A percentile compares a stretch with the other conserved stretches of the same genome.
phyloP scores from a whole-genome alignment of 116 monocot genomes.

The Posidonia oceanica region DNA sequence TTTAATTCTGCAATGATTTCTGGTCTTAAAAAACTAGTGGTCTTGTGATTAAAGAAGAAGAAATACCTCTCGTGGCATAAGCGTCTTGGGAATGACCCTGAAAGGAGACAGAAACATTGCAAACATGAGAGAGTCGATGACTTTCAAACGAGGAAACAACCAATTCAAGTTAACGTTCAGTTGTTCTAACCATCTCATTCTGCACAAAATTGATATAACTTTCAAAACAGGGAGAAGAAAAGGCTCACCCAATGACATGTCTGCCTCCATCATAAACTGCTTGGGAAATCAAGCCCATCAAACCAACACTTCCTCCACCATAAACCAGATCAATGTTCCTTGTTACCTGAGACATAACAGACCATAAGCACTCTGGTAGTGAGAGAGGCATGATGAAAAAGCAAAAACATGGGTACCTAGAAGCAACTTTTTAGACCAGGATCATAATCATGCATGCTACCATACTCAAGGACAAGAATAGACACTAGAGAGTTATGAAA shows the following conservation, averaged over 20 bases:
- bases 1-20: not conserved
- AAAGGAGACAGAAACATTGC: not conserved
- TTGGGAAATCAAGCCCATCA: constrained; percentile 47
- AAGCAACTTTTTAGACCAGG: not conserved
- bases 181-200: not conserved
- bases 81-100: constrained; percentile 32
- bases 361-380: not conserved
- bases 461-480: too few relatives aligned
- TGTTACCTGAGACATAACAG: constrained; percentile 30
- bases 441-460: not conserved
- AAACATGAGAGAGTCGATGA: not conserved
- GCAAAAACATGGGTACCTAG: not conserved
- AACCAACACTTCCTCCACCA: constrained; percentile 50
- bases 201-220: not conserved
- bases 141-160: not conserved
- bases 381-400: not conserved
- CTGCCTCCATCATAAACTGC: constrained; percentile 50
- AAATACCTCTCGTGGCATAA: constrained; percentile 33
- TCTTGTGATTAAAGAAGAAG: not conserved
- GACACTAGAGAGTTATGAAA: too few relatives aligned
- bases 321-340: constrained; percentile 76
- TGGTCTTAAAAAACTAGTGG: not conserved
- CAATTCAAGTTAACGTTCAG: not conserved
- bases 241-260: constrained; percentile 46
- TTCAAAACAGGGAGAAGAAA: not conserved